Base-by-base conservation (phyloP, 2,329 filamentous ascomycete species). In the Conoideocrella luteorostrata region DNA sequence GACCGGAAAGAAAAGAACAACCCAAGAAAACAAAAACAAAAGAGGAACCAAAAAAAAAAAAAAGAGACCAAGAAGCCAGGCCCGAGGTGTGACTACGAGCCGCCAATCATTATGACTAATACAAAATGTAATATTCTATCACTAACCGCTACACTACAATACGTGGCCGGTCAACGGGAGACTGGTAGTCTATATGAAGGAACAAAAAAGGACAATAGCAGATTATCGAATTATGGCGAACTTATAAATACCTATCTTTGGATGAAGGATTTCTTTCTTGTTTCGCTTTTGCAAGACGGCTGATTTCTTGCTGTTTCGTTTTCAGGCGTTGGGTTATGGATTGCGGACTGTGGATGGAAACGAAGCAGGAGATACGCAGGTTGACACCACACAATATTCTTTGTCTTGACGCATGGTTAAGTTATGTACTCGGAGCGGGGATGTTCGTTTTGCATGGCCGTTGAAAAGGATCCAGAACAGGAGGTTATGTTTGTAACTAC, bases 1-100 rank as follows among this genome's bases (percentile, higher is more conserved):
- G 56, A 70, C 39, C 35, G 36, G 26, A 37, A 28, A 38, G 38
- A 20, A 36, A 37, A 43, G 35, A 38, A 46, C 32, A 38, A 37
- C 15, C 29, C 38, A 20, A 26, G 41, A 29, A 20, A 12, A 28
- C 13, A 7, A 28, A 7, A 28, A 28, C 26, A 7, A 28, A 28
- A 28, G 26, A 13, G 13, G 13, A 28, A 28, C 26, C 26, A 28
- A 28, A 28, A 7, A 7, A 41, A 36, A 48, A 49, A 30, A 15
- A 20, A n/a, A n/a, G n/a, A n/a, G n/a, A n/a, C n/a, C n/a, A n/a
- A n/a, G n/a, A n/a, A n/a, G n/a, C n/a, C n/a, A n/a, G n/a, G n/a
- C n/a, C n/a, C n/a, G n/a, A n/a, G n/a, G n/a, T n/a, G n/a, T n/a
- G n/a, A n/a, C n/a, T n/a, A n/a, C n/a, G n/a, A n/a, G 3, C 7